Evolutionary conservation across 257 asterid species (phyloP), one percentile per base, ranked within the genome.

Genomic region (Oldenlandia corymbosa): DNA sequence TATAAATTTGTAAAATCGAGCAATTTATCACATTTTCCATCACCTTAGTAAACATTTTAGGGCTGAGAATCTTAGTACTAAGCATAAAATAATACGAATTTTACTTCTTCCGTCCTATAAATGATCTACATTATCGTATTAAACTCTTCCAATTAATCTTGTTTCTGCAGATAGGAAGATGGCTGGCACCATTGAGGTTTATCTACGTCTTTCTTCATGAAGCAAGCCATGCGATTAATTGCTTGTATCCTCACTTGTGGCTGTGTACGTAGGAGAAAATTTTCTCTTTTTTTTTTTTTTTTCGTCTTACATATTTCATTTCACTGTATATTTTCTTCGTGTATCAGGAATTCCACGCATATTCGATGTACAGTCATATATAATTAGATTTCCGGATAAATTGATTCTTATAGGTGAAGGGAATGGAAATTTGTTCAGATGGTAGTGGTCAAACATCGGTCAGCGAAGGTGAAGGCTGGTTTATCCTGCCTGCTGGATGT

Each of bases 401-500:
- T 52, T 27, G 27, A 30, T 45, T 28, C 46, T 46, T n/a, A n/a
- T 43, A 62, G 67, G 67, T 62, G n/a, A 56, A 62, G 30, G 67
- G 67, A 7, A 62, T 62, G 30, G 37, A 57, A 30, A 95, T 91
- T 73, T 96, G 86, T 73, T 96, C 98, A 24, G 79, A 91, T 54
- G 98, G 88, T 79, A 96, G 98, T 20, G 96, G 95, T 23, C 79
- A 76, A 80, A 86, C 96, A 41, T 84, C 76, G 75, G 86, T 96
- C 0, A 96, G 98, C 10, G 96, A 96, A 23, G 98, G 98, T 49
- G 80, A 80, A 26, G 83, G 87, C 73, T 91, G 95, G 98, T 53
- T 91, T 79, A 91, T 91, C 81, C 75, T 91, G 79, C 98, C 98
- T 9, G 98, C 98, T 56, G 98, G 98, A 79, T 91, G 98, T 91